These are phyloP conservation scores for Tetraselmis striata DNA, from an alignment of 139 green algal genomes.

Conservation along the genomic window DNA sequence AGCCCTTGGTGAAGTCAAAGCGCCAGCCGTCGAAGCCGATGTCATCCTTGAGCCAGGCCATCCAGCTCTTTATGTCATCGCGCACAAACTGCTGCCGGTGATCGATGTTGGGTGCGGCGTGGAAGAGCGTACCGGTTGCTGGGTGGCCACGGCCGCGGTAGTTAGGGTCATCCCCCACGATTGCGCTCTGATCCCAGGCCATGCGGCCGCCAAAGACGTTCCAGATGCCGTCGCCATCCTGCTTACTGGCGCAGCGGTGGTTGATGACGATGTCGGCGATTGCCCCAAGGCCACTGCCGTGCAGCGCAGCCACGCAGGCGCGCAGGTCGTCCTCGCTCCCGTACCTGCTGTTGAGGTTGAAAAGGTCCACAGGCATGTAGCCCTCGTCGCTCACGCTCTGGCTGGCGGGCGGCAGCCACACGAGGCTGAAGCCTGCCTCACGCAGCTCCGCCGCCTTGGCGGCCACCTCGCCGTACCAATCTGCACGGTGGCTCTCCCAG, in stretches of 20 bases:
- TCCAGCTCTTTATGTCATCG: constrained; percentile 33
- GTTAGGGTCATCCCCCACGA: constrained; percentile 18
- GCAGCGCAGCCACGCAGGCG: constrained; percentile 11
- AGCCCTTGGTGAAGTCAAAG: constrained; percentile 51
- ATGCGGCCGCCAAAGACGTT: constrained; percentile 13
- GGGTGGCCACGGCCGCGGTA: constrained; percentile 11
- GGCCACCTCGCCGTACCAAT: neutral
- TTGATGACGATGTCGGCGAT: constrained; percentile 55
- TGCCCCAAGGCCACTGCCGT: constrained; percentile 20
- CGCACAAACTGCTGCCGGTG: constrained; percentile 35
- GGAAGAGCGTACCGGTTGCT: constrained; percentile 31
- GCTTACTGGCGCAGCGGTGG: constrained; percentile 27
- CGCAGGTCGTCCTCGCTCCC: constrained; percentile 21
- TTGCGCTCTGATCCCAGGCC: constrained; percentile 30
- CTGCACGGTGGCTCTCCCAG: constrained; percentile 20
- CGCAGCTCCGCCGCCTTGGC: neutral
- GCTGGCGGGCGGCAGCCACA: constrained; percentile 43
- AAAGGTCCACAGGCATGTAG: constrained; percentile 17
- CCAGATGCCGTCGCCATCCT: constrained; percentile 29
- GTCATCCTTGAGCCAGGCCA: constrained; percentile 34
- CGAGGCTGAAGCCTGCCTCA: constrained; percentile 30
- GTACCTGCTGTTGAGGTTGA: constrained; percentile 22
- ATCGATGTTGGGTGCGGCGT: constrained; percentile 42
- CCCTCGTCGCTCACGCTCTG: constrained; percentile 15
- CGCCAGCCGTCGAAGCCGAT: constrained; percentile 38